Percentiles rank a stretch among this genome's conserved stretches.
Conservation (phyloP, 441 rosid species). For the Melianthus villosus region DNA sequence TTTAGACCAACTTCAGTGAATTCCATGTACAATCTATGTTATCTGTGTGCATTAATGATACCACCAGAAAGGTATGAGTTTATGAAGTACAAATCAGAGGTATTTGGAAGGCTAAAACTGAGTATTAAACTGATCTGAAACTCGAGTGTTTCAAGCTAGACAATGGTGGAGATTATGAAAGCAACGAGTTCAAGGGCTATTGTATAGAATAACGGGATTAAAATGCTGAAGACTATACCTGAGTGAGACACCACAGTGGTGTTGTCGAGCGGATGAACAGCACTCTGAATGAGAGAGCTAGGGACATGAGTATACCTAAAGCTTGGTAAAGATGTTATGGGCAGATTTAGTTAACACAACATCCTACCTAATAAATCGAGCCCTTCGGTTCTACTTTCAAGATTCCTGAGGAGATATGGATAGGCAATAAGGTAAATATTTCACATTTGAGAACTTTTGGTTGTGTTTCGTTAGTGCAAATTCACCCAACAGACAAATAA, state of each 20-base stretch:
- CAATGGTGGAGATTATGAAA: neutral
- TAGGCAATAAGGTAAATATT: neutral
- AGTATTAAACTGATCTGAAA: neutral
- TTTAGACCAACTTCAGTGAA: neutral
- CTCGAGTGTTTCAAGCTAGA: neutral
- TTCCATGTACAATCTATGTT: neutral
- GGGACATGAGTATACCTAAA: neutral
- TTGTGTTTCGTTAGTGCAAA: neutral
- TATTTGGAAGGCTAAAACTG: neutral
- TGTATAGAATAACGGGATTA: no score
- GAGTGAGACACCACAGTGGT: no score
- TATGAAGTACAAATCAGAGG: neutral
- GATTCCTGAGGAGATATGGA: neutral
- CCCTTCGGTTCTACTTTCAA: neutral
- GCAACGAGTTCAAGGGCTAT: no score
- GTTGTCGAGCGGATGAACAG: neutral
- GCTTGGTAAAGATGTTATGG: neutral
- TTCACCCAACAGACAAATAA: neutral
- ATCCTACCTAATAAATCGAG: neutral
- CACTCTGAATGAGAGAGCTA: neutral
- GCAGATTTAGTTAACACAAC: neutral
- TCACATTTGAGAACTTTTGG: neutral
- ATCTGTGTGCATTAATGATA: conserved; percentile 1
- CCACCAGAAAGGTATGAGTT: neutral
- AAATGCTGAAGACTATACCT: no score